Conservation (phyloP, 225 moss, liverwort and hornwort species). For the Antitrichia curtipendula region DNA sequence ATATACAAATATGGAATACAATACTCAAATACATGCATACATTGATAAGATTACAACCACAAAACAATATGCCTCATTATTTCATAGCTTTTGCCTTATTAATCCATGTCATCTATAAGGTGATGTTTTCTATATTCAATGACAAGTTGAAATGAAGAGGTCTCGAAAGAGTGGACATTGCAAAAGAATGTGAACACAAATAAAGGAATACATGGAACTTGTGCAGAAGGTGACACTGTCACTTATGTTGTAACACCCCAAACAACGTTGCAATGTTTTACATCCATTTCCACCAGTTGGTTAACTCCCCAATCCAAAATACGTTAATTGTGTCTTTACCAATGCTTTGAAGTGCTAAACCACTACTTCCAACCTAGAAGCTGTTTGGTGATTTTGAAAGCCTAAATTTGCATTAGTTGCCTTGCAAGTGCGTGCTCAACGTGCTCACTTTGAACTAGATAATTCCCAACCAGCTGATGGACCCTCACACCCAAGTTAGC, state of each 20-base stretch:
- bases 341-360: not conserved
- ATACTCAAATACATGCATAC: not conserved
- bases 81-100: rapidly evolving
- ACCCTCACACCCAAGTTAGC: too few relatives aligned
- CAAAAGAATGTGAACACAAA: not conserved
- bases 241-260: too few relatives aligned
- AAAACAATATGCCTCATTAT: not conserved
- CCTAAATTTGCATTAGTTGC: not conserved
- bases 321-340: not conserved
- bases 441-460: too few relatives aligned
- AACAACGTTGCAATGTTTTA: not conserved
- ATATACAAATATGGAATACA: rapidly evolving
- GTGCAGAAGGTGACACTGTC: not conserved
- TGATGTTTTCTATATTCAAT: not conserved
- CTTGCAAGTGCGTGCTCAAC: not conserved
- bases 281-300: not conserved
- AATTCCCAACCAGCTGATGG: not conserved
- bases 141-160: not conserved
- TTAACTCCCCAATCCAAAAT: not conserved
- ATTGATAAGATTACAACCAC: rapidly evolving
- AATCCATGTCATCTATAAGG: not conserved
- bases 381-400: not conserved
- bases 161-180: rapidly evolving
- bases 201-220: not conserved
- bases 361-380: not conserved